A percentile compares a stretch with the other conserved stretches of the same genome.
These are phyloP conservation scores for Fraxinus platypoda DNA, from an alignment of 305 asterid species.

Conservation along the genomic window DNA sequence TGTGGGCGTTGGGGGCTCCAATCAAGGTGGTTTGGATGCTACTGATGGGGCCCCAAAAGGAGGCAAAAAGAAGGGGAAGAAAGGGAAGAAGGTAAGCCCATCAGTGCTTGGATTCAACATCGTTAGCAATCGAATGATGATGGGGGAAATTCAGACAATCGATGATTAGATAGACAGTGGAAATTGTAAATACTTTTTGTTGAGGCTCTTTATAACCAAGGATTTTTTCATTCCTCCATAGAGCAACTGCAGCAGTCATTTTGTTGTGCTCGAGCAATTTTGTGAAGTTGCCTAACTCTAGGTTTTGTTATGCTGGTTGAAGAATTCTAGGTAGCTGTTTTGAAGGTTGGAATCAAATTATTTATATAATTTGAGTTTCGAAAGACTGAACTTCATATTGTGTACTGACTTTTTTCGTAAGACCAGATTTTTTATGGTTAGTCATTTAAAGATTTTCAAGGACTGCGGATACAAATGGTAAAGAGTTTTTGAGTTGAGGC, in stretches of 20 bases:
- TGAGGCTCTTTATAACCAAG: neutral
- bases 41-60: conserved; percentile 45
- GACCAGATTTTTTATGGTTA: neutral
- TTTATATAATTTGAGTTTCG: neutral
- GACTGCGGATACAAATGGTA: neutral
- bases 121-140: conserved; percentile 85
- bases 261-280: neutral
- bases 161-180: conserved; percentile 44
- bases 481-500: neutral
- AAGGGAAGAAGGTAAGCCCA: conserved; percentile 70
- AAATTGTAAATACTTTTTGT: conserved; percentile 3
- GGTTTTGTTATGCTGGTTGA: neutral
- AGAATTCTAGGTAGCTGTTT: neutral
- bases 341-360: neutral
- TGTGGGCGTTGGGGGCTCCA: conserved; percentile 31
- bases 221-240: neutral
- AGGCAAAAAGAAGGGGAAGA: conserved; percentile 64
- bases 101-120: conserved; percentile 73
- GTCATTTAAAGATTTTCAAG: neutral
- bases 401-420: neutral
- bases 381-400: neutral
- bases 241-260: conserved; percentile 1
- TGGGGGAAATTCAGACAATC: conserved; percentile 79
- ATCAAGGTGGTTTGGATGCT: conserved; percentile 27
- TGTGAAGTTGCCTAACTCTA: neutral